Conservation (phyloP, 768 basidiomycete genomes). For the Collybia sordida region DNA sequence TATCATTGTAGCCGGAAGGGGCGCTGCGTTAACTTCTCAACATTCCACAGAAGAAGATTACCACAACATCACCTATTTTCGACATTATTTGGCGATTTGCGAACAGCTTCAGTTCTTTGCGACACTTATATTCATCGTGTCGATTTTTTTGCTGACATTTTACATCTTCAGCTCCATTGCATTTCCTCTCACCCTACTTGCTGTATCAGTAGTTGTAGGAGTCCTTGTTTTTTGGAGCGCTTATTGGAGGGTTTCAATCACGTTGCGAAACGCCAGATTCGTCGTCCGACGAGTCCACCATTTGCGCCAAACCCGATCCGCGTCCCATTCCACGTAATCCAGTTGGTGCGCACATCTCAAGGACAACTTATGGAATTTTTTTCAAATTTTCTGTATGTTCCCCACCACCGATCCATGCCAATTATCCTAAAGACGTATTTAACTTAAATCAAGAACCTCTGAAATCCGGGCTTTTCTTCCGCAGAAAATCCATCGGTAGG, state of each 20-base stretch:
- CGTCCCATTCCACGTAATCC: too few species aligned
- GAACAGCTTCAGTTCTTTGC: constrained; percentile 32
- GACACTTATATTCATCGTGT: constrained; percentile 23
- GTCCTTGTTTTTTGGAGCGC: constrained; percentile 23
- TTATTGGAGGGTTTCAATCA: constrained; percentile 30
- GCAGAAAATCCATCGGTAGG: too few species aligned
- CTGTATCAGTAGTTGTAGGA: constrained; percentile 14
- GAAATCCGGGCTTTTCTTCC: too few species aligned
- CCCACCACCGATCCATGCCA: too few species aligned
- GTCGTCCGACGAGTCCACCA: constrained; percentile 4
- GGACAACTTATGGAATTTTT: too few species aligned
- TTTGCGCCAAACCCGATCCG: too few species aligned
- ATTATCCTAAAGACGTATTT: too few species aligned
- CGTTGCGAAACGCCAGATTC: constrained; percentile 22
- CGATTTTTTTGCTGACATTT: constrained; percentile 25
- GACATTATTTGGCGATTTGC: constrained; percentile 24
- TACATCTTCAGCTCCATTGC: constrained; percentile 26
- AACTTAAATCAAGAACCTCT: too few species aligned
- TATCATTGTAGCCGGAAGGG: constrained; percentile 28
- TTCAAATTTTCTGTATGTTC: too few species aligned
- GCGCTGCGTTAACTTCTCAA: constrained; percentile 22
- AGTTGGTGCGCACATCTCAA: too few species aligned
- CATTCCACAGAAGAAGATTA: constrained; percentile 3
- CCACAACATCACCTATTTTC: constrained; percentile 23
- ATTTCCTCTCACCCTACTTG: constrained; percentile 25